phyloP scores from a whole-genome alignment of 805 yeast species.

The Pichia cabralensis region DNA sequence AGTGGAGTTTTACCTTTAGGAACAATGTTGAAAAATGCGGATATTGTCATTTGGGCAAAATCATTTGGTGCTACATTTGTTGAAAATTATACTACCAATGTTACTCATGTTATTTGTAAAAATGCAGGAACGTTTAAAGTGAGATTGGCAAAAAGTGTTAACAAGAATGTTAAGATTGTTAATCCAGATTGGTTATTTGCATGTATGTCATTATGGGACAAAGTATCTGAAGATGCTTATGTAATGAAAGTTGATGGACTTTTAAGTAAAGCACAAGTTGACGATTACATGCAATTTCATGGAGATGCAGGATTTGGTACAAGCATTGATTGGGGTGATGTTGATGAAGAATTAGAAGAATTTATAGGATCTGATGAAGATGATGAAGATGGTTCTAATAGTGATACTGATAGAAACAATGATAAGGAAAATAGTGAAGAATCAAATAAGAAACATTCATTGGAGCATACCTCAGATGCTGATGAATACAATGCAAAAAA shows the following conservation, averaged over 20 bases:
- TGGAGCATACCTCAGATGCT: constrained; percentile 21
- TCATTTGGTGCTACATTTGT: constrained; percentile 87
- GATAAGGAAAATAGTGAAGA: not conserved
- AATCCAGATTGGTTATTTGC: constrained; percentile 89
- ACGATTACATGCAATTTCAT: constrained; percentile 29
- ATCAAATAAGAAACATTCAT: not conserved
- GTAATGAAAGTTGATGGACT: constrained; percentile 41
- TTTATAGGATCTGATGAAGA: constrained; percentile 38
- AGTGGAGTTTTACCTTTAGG: constrained; percentile 91
- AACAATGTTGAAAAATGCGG: constrained; percentile 59
- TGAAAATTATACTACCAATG: constrained; percentile 54
- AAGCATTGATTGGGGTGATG: constrained; percentile 42
- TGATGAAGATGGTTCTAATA: constrained; percentile 19
- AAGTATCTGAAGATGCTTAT: constrained; percentile 53
- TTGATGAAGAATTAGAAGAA: constrained; percentile 47
- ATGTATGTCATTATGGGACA: constrained; percentile 71
- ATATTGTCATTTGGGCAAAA: constrained; percentile 84
- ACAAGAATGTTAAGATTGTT: constrained; percentile 62
- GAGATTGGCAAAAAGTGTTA: constrained; percentile 57
- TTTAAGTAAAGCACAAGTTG: constrained; percentile 36
- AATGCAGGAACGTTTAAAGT: constrained; percentile 79
- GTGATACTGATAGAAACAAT: not conserved
- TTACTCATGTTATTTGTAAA: constrained; percentile 84
- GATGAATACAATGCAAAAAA: constrained; percentile 16
- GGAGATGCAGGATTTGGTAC: constrained; percentile 30